Evolutionary conservation across 495 filamentous ascomycete genomes (phyloP).

Genomic region (Penicillium samsonianum): DNA sequence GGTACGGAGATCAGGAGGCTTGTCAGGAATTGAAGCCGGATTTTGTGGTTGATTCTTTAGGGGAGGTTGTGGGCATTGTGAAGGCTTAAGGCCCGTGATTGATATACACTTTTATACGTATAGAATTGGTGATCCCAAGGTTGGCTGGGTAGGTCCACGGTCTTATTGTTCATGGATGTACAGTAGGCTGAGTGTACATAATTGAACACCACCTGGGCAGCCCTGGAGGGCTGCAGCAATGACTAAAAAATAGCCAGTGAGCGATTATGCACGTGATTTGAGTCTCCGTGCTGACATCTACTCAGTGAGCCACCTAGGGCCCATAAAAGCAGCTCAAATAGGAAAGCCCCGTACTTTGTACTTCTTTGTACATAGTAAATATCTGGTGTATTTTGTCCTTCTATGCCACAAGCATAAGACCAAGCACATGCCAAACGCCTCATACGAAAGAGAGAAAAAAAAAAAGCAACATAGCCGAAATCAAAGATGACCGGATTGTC

Average conservation of each 20-base stretch:
- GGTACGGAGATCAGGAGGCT: constrained; percentile 19
- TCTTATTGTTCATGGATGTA: no score
- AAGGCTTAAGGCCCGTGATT: neutral
- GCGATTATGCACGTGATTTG: no score
- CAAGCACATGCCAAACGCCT: constrained; percentile 36
- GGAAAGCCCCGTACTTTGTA: neutral
- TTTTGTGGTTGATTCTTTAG: constrained; percentile 21
- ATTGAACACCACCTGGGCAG: no score
- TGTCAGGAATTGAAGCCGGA: constrained; percentile 21
- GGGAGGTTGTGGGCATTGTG: constrained; percentile 18
- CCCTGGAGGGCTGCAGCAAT: no score
- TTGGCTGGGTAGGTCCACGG: no score
- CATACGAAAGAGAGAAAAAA: constrained; percentile 10
- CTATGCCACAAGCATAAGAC: constrained; percentile 34
- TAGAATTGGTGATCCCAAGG: no score
- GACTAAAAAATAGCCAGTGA: no score
- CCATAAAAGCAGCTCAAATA: neutral
- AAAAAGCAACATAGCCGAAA: constrained; percentile 27
- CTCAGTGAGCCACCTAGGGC: no score
- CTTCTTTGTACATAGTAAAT: neutral
- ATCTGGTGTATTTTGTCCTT: constrained; percentile 26
- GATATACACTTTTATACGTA: no score
- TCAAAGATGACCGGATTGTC: constrained; percentile 18
- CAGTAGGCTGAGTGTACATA: no score
- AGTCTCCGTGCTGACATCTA: no score